A percentile compares a stretch with the other conserved stretches of the same genome.
These are phyloP conservation scores for Neoboletus magnificus DNA, from an alignment of 768 basidiomycete species.

Conservation along the genomic window DNA sequence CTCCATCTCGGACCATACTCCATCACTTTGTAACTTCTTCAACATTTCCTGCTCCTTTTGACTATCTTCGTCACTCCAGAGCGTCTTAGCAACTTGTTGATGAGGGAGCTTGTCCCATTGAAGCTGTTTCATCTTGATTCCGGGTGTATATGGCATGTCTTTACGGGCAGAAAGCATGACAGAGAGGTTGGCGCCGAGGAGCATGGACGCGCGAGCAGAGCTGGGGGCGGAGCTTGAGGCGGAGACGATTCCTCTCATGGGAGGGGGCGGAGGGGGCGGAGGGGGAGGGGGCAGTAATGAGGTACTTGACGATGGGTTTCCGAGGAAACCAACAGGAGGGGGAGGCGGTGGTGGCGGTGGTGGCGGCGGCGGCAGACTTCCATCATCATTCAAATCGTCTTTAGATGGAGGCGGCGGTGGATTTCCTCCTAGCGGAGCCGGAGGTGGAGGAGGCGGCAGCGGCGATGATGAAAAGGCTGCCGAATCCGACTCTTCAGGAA, in stretches of 20 bases:
- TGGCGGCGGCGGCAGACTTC: constrained; percentile 31
- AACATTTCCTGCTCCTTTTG: constrained; percentile 78
- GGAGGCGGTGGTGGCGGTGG: constrained; percentile 33
- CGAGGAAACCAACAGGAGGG: constrained; percentile 34
- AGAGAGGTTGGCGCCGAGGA: constrained; percentile 56
- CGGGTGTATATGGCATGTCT: constrained; percentile 80
- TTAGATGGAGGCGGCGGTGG: constrained; percentile 17
- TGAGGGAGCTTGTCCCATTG: constrained; percentile 99
- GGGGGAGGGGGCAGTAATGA: constrained; percentile 33
- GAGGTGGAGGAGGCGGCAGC: constrained; percentile 13
- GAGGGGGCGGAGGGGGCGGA: constrained; percentile 38
- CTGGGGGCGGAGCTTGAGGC: constrained; percentile 37
- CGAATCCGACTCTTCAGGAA: constrained; percentile 38
- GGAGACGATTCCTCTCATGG: constrained; percentile 31
- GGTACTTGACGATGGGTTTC: constrained; percentile 24
- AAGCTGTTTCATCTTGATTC: constrained; percentile 93
- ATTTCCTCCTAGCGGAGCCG: constrained; percentile 3
- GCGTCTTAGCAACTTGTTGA: constrained; percentile 76
- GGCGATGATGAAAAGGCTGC: constrained; percentile 23
- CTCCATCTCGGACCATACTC: constrained; percentile 95
- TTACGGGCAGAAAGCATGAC: constrained; percentile 67
- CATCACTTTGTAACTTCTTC: constrained; percentile 75
- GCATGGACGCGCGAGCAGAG: constrained; percentile 58
- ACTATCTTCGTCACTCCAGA: constrained; percentile 71
- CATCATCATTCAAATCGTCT: constrained; percentile 7